Base-by-base conservation (phyloP, 1,139 yeast genomes). In the Saccharomyces hybrid region DNA sequence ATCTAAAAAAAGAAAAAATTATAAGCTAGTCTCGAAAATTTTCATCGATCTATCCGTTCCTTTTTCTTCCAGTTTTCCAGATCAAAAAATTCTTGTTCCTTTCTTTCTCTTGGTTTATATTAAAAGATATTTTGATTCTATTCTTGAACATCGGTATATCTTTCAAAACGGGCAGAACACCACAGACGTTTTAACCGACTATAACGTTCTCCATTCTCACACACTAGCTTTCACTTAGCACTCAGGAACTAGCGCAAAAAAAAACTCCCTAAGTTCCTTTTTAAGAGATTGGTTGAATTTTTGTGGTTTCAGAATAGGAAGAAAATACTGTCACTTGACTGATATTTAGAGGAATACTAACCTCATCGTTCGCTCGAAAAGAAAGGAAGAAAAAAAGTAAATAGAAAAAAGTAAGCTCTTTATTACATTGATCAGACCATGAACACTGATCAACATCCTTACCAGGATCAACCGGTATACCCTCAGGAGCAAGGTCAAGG, bases 401-500 rank as follows among this genome's bases (percentile, higher is more conserved):
- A n/a, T n/a, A n/a, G n/a, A n/a, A n/a, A n/a, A n/a, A n/a, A n/a
- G n/a, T 11, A 13, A 34, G 14, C 7, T 9, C 14, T 52, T 51
- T 49, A 48, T 11, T 46, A 52, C 47, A 52, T 44, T 50, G 53
- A 32, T 50, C 50, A 48, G 27, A 47, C 29, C 28, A 47, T 31
- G 41, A 20, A 52, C 42, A 27, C 34, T n/a, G n/a, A n/a, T n/a
- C n/a, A n/a, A 42, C 46, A 27, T 20, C 49, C 49, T 25, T 38
- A 46, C 6, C 52, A 23, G 49, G 28, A 38, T 41, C 53, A 51
- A 32, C 14, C 32, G 11, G 29, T 6, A 6, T 44, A 44, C 6
- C 28, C 47, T 51, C 57, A 51, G 47, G 47, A 4, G 13, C 25
- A 38, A 29, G 42, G n/a, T 16, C 16, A 16, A 16, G 16, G 16